Percentiles rank a stretch among this genome's conserved stretches.
phyloP scores from a whole-genome alignment of 1,284 basidiomycete genomes.

The Agaricales sp. region DNA sequence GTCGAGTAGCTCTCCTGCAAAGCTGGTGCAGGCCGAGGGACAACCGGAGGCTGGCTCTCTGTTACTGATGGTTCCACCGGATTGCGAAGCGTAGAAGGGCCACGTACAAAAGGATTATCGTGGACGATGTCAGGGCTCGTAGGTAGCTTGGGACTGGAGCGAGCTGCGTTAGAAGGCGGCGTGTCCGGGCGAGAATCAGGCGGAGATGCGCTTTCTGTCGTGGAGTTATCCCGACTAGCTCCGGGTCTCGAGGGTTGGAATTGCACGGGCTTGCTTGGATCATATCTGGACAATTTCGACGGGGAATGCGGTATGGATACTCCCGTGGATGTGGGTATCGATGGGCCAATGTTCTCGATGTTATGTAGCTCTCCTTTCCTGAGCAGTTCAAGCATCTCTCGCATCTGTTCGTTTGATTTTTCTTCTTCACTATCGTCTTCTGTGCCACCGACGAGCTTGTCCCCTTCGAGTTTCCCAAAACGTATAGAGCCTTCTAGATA shows the following conservation, averaged over 20 bases:
- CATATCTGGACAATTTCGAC: neutral
- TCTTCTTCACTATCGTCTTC: neutral
- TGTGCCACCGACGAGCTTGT: neutral
- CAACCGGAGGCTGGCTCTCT: no score
- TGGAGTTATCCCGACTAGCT: neutral
- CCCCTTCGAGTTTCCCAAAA: neutral
- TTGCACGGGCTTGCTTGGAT: neutral
- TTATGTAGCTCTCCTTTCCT: neutral
- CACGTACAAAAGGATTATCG: neutral
- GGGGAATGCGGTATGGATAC: neutral
- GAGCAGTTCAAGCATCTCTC: neutral
- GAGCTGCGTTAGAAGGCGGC: neutral
- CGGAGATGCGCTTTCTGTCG: no score
- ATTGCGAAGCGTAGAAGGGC: neutral
- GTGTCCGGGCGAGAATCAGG: neutral
- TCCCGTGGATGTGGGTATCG: no score
- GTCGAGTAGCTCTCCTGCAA: no score
- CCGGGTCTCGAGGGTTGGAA: neutral
- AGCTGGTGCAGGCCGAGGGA: no score
- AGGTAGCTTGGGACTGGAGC: neutral
- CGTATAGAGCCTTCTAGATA: neutral
- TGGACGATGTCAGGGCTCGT: neutral
- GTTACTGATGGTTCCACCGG: no score
- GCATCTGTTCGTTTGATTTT: neutral
- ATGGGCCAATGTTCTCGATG: constrained; percentile 1